Evolutionary conservation across 2,329 filamentous ascomycete species (phyloP).

Genomic region (Ophiostoma himal-ulmi): DNA sequence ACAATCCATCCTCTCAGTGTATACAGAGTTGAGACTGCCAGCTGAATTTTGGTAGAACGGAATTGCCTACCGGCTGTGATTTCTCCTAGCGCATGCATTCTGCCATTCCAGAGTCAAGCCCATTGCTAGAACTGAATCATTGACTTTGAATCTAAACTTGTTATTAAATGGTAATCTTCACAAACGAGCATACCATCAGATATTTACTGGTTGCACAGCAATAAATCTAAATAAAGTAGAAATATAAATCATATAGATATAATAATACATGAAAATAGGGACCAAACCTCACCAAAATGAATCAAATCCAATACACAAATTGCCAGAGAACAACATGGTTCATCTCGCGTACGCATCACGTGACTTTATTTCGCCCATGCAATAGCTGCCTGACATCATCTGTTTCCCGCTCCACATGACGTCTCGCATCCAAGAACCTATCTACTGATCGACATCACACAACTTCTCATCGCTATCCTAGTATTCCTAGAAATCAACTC

Average conservation of each 20-base stretch:
- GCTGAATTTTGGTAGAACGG: neutral
- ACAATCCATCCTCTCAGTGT: neutral
- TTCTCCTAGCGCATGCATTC: neutral
- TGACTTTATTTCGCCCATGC: neutral
- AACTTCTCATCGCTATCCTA: neutral
- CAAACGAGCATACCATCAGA: no score
- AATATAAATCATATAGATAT: no score
- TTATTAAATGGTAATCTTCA: no score
- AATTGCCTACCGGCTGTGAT: neutral
- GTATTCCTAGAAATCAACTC: neutral
- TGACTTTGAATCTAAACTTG: no score
- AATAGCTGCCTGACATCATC: slow-evolving; percentile 4
- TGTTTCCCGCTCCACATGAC: slow-evolving; percentile 8
- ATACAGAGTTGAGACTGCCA: neutral
- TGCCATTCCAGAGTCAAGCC: neutral
- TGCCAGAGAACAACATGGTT: neutral
- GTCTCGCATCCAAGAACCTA: neutral
- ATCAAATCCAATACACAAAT: no score
- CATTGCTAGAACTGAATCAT: no score
- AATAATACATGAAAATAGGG: no score
- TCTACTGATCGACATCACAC: neutral
- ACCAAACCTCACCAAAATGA: no score
- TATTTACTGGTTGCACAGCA: no score
- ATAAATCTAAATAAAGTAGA: no score
- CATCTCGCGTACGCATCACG: neutral